A percentile compares a stretch with the other conserved stretches of the same genome.
Evolutionary conservation across 768 basidiomycete genomes (phyloP).

Genomic region (Mycena chlorophos): DNA sequence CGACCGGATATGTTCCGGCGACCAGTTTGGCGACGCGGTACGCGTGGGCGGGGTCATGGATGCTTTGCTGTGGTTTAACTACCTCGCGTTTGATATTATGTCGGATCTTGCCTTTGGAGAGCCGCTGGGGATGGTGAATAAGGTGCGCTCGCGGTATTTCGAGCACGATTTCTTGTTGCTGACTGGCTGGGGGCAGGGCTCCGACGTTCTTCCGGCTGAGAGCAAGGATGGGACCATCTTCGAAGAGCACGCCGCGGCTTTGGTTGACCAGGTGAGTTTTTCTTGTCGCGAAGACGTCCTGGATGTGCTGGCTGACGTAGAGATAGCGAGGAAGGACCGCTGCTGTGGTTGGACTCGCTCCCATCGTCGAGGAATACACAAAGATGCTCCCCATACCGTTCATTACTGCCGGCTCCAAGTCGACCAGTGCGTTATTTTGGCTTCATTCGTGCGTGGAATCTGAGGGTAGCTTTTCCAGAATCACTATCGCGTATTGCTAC

Average conservation of each 20-base stretch:
- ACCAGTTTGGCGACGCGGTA: conserved; percentile 47
- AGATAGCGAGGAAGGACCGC: not conserved
- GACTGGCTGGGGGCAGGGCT: conserved; percentile 29
- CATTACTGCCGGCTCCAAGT: not conserved
- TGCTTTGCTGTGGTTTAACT: conserved; percentile 64
- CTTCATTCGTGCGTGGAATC: not conserved
- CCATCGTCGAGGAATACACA: not conserved
- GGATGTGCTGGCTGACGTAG: no score
- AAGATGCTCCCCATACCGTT: not conserved
- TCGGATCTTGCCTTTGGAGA: conserved; percentile 85
- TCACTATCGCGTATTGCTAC: not conserved
- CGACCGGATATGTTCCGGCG: conserved; percentile 69
- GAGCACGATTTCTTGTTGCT: conserved; percentile 78
- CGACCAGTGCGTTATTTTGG: not conserved
- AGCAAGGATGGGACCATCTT: not conserved
- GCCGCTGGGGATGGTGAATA: conserved; percentile 79
- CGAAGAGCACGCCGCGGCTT: not conserved
- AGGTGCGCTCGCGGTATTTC: conserved; percentile 28
- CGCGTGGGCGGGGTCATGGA: conserved; percentile 61
- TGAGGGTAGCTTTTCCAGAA: not conserved
- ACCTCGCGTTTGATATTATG: conserved; percentile 67
- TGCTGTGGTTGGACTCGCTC: not conserved
- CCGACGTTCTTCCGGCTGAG: not conserved
- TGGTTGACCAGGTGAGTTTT: not conserved
- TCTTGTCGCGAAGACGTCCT: no score